Evolutionary conservation across 495 filamentous ascomycete genomes (phyloP), one percentile per base, ranked within the genome.

Genomic region (Neurospora sp.): DNA sequence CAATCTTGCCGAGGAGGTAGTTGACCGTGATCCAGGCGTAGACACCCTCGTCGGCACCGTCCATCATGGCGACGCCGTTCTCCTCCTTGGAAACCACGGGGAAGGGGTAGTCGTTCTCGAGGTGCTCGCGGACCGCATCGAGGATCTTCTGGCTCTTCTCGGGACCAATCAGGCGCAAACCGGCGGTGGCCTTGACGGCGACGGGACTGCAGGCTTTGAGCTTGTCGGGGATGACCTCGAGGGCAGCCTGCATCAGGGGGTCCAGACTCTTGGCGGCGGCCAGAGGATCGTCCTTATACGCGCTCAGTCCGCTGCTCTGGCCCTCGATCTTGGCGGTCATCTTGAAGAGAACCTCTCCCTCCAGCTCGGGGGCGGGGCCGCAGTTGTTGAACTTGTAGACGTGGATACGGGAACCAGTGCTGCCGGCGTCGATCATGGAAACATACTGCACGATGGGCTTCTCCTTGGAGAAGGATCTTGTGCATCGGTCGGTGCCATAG

Each of bases 361-460:
- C 96, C 20, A 99, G 87, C 83, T 98, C 96, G n/a, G 96, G 96
- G 27, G 94, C 94, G 42, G 91, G 80, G 70, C 94, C 96, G 84
- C 96, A 99, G 85, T 98, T 99, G 85, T 98, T 99, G 88, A 99
- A 99, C 73, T 91, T 91, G 85, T 98, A 99, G 71, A 98, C 94
- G 83, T 99, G 96, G 78, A 99, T 97, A 71, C 96, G 92, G 73
- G 96, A 98, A 72, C 96, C 96, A 48, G 95, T 97, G 83, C 94
- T 98, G 71, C 96, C 96, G 44, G 96, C 96, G 85, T 99, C 96
- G 78, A 99, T 93, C 96, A 99, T 98, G 75, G 97, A 88, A 72
- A 93, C 96, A 86, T 98, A 98, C 78, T 99, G 96, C 73, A 98
- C 90, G 75, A 99, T 85, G 37, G 96, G 96, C 83, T 97, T 99